Evolutionary conservation across 139 green algal genomes (phyloP).

Genomic region (Coelastrella sp.): DNA sequence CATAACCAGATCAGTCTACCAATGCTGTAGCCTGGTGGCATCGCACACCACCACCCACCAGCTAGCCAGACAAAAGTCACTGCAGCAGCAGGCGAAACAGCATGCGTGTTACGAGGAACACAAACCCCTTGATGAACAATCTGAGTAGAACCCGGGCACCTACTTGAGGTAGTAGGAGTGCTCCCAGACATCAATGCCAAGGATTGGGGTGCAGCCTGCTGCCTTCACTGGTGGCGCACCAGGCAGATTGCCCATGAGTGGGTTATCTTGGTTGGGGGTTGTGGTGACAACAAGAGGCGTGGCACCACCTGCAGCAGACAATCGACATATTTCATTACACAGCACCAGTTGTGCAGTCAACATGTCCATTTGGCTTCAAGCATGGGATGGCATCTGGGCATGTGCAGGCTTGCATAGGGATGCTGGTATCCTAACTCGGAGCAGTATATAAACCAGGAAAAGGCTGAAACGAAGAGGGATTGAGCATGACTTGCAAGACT

Average conservation of each 20-base stretch:
- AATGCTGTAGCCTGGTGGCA: too few species aligned
- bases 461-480: too few species aligned
- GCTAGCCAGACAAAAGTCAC: too few species aligned
- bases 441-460: too few species aligned
- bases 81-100: not conserved
- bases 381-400: too few species aligned
- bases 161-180: slow-evolving; percentile 43
- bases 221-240: not conserved
- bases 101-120: not conserved
- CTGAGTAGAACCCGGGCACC: not conserved
- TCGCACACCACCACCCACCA: too few species aligned
- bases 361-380: too few species aligned
- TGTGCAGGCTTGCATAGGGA: too few species aligned
- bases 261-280: slow-evolving; percentile 90
- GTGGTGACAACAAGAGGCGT: slow-evolving; percentile 73
- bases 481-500: too few species aligned
- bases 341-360: too few species aligned
- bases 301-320: not conserved
- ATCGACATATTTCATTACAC: not conserved
- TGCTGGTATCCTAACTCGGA: too few species aligned
- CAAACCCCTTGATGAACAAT: not conserved
- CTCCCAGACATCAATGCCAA: slow-evolving; percentile 78
- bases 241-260: slow-evolving; percentile 68
- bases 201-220: slow-evolving; percentile 77
- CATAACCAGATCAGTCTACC: too few species aligned